Conservation (phyloP, 306 rosid genomes). For the Gynostemma pentaphyllum region DNA sequence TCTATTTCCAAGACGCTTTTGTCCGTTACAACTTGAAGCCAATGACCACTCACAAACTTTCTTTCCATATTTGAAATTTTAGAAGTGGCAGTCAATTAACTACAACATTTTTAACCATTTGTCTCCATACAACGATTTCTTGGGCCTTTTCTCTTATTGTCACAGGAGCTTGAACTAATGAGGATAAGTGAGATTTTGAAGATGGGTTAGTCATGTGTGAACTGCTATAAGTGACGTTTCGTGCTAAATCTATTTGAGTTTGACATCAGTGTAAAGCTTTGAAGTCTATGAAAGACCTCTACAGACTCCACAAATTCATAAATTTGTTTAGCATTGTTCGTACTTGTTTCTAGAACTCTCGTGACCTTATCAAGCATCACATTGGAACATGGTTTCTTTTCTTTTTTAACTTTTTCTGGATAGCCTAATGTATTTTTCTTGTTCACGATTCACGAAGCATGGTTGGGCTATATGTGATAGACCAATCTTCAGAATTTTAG, state of each 20-base stretch:
- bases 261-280: not conserved
- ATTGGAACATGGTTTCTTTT: not conserved
- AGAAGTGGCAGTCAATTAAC: not conserved
- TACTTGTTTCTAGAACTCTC: not conserved
- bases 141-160: not conserved
- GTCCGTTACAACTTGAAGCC: too few relatives aligned
- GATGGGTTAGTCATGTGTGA: not conserved
- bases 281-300: not conserved
- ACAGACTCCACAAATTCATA: not conserved
- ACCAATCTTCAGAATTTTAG: not conserved
- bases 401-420: not conserved
- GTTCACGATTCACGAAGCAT: not conserved
- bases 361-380: not conserved
- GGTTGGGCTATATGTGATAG: not conserved
- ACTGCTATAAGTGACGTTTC: not conserved
- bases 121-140: not conserved
- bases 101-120: not conserved
- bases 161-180: not conserved
- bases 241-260: not conserved
- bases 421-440: not conserved
- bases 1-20: too few relatives aligned
- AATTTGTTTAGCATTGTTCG: constrained; percentile 1
- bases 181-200: not conserved
- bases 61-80: not conserved
- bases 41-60: not conserved